Evolutionary conservation across 2,329 filamentous ascomycete genomes (phyloP), one percentile per base, ranked within the genome.

Genomic region (Rutstroemia sp.): DNA sequence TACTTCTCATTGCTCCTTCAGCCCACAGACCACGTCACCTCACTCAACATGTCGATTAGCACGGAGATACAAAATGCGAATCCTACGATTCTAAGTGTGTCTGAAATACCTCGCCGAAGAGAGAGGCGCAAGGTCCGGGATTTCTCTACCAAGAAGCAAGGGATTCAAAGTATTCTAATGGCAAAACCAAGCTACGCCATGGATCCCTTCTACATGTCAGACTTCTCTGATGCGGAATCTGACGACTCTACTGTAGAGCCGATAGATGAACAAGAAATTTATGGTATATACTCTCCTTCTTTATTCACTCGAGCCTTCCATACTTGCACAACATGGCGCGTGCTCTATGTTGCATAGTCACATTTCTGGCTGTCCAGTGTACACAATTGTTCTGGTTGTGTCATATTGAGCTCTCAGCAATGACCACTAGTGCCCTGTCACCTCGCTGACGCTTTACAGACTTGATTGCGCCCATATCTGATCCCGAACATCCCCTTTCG

Each of bases 181-280:
- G 62, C 61, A 25, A 64, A 62, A 41, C 65, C 69, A 23, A 61
- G 58, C 48, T 70, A 68, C 56, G 56, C 60, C 4, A 54, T 64
- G 48, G 69, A 72, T 59, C 70, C 69, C 16, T 71, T 70, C 55
- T 68, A 68, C 52, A 56, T 65, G 54, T 68, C 65, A 47, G 68
- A 68, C 42, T 63, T 63, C 48, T 67, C 66, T 41, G 67, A 69
- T 49, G 66, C 50, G 10, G 50, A 70, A 42, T 67, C 68, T 3
- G 81, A 84, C 57, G 82, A 86, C 57, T 78, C 83, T 49, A 75
- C 77, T 1, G 78, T 84, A 38, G 92, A 97, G 65, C 88, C 88
- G 57, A 96, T 99, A 64, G 94, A 99, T 69, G 89, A 95, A 71
- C 94, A 96, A 72, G 94, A 99, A 73, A 92, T 99, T 44, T 99